These are phyloP conservation scores for Malbranchea cinnamomea DNA, from an alignment of 2,329 filamentous ascomycete species.

Conservation along the genomic window DNA sequence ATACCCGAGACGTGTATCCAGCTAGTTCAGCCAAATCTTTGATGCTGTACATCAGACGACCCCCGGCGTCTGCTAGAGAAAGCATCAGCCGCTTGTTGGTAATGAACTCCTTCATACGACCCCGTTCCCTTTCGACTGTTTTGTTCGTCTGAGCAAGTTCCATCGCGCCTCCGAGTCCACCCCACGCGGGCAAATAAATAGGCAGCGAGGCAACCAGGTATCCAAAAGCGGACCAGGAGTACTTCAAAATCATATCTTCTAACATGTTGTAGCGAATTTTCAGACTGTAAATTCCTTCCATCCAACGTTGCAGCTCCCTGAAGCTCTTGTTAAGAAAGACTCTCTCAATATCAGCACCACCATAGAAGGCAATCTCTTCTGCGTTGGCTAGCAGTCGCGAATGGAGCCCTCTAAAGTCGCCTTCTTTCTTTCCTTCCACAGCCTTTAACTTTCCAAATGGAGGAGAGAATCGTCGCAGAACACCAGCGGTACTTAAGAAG, in stretches of 20 bases:
- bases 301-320: conserved; percentile 83
- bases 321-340: conserved; percentile 84
- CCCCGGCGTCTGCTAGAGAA: conserved; percentile 87
- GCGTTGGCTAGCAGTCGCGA: conserved; percentile 89
- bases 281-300: conserved; percentile 95
- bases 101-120: conserved; percentile 96
- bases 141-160: conserved; percentile 40
- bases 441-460: conserved; percentile 96
- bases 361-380: conserved; percentile 95
- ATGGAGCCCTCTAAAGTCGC: conserved; percentile 84
- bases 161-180: conserved; percentile 59
- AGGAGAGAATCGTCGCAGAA: conserved; percentile 75
- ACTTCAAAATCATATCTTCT: conserved; percentile 95
- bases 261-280: conserved; percentile 98
- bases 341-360: conserved; percentile 88
- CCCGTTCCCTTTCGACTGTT: conserved; percentile 48
- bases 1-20: conserved; percentile 90
- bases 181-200: conserved; percentile 89
- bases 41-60: conserved; percentile 99
- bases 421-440: conserved; percentile 86
- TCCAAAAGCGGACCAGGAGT: conserved; percentile 95
- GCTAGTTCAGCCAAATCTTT: conserved; percentile 94
- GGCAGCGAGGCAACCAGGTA: conserved; percentile 87
- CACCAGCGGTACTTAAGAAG: conserved; percentile 85
- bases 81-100: conserved; percentile 98